Percentiles rank a stretch among this genome's conserved stretches.
Conservation (phyloP, 2,329 filamentous ascomycete genomes). For the Paraphoma sp. region DNA sequence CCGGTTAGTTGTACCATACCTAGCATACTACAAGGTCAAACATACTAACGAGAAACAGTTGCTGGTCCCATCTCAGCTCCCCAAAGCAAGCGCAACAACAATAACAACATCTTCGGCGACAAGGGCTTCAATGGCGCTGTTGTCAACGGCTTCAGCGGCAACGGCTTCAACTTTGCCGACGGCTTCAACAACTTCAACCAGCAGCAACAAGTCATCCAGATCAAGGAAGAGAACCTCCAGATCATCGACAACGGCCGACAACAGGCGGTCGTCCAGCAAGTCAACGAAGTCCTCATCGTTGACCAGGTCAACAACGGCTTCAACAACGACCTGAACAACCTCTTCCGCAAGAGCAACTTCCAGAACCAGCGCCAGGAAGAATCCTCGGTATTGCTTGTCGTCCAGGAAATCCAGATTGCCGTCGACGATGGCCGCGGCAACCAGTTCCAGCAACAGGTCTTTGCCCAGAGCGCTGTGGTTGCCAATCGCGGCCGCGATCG, state of each 20-base stretch:
- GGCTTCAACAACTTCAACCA: conserved; percentile 41
- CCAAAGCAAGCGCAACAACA: conserved; percentile 21
- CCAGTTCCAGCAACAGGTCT: conserved; percentile 31
- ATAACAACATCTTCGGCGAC: conserved; percentile 2
- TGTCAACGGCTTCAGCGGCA: conserved; percentile 21
- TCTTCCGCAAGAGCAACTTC: conserved; percentile 39
- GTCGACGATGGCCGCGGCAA: conserved; percentile 34
- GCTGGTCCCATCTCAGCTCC: conserved; percentile 35
- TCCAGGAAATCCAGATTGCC: conserved; percentile 37
- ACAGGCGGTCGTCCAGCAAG: conserved; percentile 34
- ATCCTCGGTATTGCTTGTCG: conserved; percentile 36
- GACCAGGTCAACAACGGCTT: conserved; percentile 37
- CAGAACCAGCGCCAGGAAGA: conserved; percentile 24
- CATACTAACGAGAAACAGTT: conserved; percentile 25
- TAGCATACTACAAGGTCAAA: neutral
- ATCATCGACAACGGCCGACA: conserved; percentile 33
- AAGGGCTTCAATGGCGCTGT: conserved; percentile 18
- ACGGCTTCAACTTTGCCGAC: conserved; percentile 40
- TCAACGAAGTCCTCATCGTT: conserved; percentile 36
- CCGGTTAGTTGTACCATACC: conserved; percentile 27
- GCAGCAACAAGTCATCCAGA: conserved; percentile 36
- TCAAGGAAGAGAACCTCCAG: conserved; percentile 35
- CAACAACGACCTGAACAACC: conserved; percentile 40
- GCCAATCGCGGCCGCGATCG: conserved; percentile 34
- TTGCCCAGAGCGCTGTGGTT: conserved; percentile 35